Base-by-base conservation (phyloP, 2,329 filamentous ascomycete species). In the Alternaria gansuensis region DNA sequence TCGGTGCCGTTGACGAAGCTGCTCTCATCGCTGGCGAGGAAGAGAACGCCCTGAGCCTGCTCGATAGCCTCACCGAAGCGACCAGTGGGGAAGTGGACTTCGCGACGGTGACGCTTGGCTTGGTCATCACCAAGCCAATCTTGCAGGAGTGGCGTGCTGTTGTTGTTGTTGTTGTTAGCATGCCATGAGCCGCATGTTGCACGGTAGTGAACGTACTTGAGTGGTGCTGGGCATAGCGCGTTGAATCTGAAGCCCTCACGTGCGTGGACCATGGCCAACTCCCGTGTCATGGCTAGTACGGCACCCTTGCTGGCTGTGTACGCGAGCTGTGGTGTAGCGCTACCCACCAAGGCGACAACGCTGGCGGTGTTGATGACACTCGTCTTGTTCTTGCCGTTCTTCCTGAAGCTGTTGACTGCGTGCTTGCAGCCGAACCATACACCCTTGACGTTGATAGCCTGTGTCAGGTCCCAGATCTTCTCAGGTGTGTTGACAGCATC, bases 391-490 rank as follows among this genome's bases (percentile, higher is more conserved):
- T 97, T 97, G 54, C 86, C 85, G 83, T 96, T 84, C 70, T 87
- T 88, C 65, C 93, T 89, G 70, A 97, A 84, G 43, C 91, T 87
- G 50, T 94, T 83, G 28, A 97, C 88, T 6, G 93, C 92, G 78
- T 97, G 92, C 84, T 97, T 97, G 85, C 88, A 90, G 60, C 93
- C 93, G 77, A 87, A 97, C 93, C 93, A 97, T n/a, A 97, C 93
- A 41, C 93, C 93, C 86, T 97, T 97, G 78, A 97, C 93, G 79
- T 97, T 97, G 83, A 97, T 96, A 77, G 87, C 88, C 62, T 96
- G 92, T 4, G 93, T 97, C 67, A 96, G 82, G 73, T 97, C 92
- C 93, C 93, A 97, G 82, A 97, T 93, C 71, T 87, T 88, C 82
- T 97, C 92, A 50, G 91, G 88, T 1, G 93, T 97, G 76, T 90